Evolutionary conservation across 2,329 filamentous ascomycete species (phyloP).

Genomic region (Cyclaneusma minus): DNA sequence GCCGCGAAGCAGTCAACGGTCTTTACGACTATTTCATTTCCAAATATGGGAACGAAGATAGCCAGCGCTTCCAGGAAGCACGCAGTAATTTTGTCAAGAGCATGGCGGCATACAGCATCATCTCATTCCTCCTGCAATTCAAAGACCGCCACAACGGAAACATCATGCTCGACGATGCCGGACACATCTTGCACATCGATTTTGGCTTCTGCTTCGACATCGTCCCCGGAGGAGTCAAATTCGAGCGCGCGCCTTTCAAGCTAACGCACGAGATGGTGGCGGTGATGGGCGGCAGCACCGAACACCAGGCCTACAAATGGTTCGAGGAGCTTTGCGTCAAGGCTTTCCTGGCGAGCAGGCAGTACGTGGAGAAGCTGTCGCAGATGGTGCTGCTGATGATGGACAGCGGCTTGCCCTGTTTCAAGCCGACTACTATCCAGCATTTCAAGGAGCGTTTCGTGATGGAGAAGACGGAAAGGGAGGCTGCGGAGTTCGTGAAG

Average conservation of each 20-base stretch:
- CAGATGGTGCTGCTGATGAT: slow-evolving; percentile 92
- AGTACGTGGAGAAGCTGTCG: slow-evolving; percentile 74
- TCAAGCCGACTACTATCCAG: slow-evolving; percentile 88
- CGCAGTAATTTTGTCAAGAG: slow-evolving; percentile 97
- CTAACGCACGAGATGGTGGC: slow-evolving; percentile 94
- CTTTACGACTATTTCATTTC: slow-evolving; percentile 97
- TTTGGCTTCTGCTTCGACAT: slow-evolving; percentile 99
- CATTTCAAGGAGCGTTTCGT: slow-evolving; percentile 91
- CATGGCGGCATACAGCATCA: slow-evolving; percentile 97
- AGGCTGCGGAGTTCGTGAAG: slow-evolving; percentile 89
- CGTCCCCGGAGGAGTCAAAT: slow-evolving; percentile 88
- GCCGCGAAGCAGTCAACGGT: slow-evolving; percentile 92
- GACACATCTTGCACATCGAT: slow-evolving; percentile 96
- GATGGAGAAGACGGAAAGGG: slow-evolving; percentile 75
- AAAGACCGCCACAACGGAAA: slow-evolving; percentile 99
- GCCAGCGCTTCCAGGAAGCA: slow-evolving; percentile 84
- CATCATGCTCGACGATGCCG: slow-evolving; percentile 97
- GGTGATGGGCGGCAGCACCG: slow-evolving; percentile 86
- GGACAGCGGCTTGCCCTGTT: slow-evolving; percentile 89
- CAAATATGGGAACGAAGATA: slow-evolving; percentile 95
- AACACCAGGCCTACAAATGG: slow-evolving; percentile 80
- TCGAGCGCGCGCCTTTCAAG: slow-evolving; percentile 97
- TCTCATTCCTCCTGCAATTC: slow-evolving; percentile 93
- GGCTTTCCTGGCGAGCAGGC: slow-evolving; percentile 76
- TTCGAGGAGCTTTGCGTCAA: slow-evolving; percentile 97